Base-by-base conservation (phyloP, 2,329 filamentous ascomycete species). In the Hirsutella minnesotensis region DNA sequence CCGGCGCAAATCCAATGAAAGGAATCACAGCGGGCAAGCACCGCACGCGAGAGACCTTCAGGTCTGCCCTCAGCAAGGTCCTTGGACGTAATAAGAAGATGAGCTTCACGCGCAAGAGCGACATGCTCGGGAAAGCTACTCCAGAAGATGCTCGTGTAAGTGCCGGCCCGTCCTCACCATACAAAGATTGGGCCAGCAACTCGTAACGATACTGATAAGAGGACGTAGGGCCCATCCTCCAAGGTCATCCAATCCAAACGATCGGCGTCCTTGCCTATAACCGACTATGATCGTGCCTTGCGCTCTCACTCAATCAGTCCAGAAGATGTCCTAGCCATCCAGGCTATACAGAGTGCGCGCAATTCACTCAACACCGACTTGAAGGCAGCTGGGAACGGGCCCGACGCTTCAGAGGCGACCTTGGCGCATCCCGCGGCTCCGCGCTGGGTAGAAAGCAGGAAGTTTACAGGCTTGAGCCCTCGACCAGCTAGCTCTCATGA, bases 271-370 rank as follows among this genome's bases (percentile, higher is more conserved):
- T 52, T 79, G 27, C 77, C 77, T 9, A 68, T 80, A 40, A 76
- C 70, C 38, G 77, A 81, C 51, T 77, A 71, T 47, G 74, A 78
- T 47, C 67, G 72, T 36, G 77, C 77, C 2, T 55, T 81, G 31
- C 68, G 76, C 37, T 81, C 77, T 12, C 77, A 81, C 53, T 79
- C 77, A 2, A 62, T 79, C 34, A 72, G 75, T 1, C 69, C 70
- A 2, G 69, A 75, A 31, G 73, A 77, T 49, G 70, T 72, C 20
- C 62, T 67, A 29, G 69, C 66, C 31, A 74, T 73, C 19, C 62
- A 67, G 29, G 69, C 66, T 30, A 74, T 73, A 20, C 69, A 72
- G 44, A 74, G 67, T 44, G 70, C 67, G 3, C 70, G 73, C 20
- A 75, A 70, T 52, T 77, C 75, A 2, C 49, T 73, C 36, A 69